Evolutionary conservation across 2,329 filamentous ascomycete species (phyloP).

Genomic region (Phyllosticta ampelicida): DNA sequence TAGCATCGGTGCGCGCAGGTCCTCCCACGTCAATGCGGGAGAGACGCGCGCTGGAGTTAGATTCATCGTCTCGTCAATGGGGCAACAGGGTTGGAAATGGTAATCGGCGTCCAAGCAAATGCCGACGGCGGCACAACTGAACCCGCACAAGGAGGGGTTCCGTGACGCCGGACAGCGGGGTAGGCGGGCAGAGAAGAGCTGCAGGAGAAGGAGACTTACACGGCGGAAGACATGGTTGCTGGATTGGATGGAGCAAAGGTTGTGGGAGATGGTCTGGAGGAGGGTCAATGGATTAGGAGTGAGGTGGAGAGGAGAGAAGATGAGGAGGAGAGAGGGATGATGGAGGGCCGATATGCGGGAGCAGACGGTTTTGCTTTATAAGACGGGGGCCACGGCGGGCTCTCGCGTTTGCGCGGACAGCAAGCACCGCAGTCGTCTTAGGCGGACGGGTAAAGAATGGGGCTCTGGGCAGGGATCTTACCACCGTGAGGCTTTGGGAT

Average conservation of each 20-base stretch:
- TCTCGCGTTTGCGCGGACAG: background rate
- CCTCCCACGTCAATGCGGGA: conserved; percentile 14
- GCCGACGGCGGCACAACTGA: conserved; percentile 7
- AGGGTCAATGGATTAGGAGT: background rate
- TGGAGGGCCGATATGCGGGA: conserved; percentile 12
- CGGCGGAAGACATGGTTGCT: conserved; percentile 19
- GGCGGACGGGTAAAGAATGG: background rate
- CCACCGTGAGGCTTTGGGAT: background rate
- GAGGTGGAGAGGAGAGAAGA: background rate
- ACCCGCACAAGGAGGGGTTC: background rate
- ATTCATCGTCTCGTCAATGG: conserved; percentile 9
- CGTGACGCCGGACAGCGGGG: conserved; percentile 11
- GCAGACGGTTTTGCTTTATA: conserved; percentile 9
- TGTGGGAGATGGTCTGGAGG: conserved; percentile 1
- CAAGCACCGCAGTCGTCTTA: background rate
- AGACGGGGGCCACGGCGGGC: conserved; percentile 2
- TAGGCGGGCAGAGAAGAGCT: conserved; percentile 2
- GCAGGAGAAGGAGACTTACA: conserved; percentile 16
- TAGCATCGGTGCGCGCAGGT: conserved; percentile 12
- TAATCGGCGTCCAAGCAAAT: conserved; percentile 4
- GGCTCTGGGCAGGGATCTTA: background rate
- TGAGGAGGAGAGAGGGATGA: conserved; percentile 7
- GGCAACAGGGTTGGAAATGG: background rate
- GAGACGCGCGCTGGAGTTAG: conserved; percentile 14
- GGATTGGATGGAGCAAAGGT: conserved; percentile 1